A percentile compares a stretch with the other conserved stretches of the same genome.
These are phyloP conservation scores for Talaromyces liani DNA, from an alignment of 495 filamentous ascomycete species.

Conservation along the genomic window DNA sequence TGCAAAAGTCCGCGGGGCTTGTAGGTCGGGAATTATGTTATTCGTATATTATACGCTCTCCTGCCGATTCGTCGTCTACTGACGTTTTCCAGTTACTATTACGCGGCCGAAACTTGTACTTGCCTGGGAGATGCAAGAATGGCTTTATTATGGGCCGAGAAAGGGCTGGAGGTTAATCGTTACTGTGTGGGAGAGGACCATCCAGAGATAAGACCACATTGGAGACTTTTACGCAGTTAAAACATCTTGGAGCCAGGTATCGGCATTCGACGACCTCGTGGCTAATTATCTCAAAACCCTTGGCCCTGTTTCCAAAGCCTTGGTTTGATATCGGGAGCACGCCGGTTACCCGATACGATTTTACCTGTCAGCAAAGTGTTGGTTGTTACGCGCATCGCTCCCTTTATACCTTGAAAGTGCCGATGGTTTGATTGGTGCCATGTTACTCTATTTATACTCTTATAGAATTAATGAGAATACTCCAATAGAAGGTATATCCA, in stretches of 20 bases:
- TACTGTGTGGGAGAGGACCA: not conserved
- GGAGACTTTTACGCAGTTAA: not conserved
- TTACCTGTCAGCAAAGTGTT: not conserved
- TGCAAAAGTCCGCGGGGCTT: not conserved
- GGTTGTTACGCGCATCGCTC: not conserved
- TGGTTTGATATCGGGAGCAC: not conserved
- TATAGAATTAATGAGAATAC: not conserved
- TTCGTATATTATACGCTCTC: not conserved
- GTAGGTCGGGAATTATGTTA: not conserved
- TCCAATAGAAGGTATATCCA: not conserved
- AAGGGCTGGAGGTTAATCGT: not conserved
- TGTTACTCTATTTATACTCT: not conserved
- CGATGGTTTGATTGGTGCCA: not conserved
- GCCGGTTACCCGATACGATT: not conserved
- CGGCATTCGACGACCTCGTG: not conserved
- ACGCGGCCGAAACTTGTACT: not conserved
- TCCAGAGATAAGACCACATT: not conserved
- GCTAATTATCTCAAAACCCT: not conserved
- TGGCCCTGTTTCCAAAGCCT: not conserved
- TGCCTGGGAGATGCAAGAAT: not conserved
- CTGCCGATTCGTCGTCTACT: not conserved
- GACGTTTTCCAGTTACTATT: not conserved
- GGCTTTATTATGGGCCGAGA: not conserved
- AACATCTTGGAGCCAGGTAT: not conserved
- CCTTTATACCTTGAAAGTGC: not conserved